These are phyloP conservation scores for Hippophae tibetana DNA, from an alignment of 306 rosid genomes.

Conservation along the genomic window DNA sequence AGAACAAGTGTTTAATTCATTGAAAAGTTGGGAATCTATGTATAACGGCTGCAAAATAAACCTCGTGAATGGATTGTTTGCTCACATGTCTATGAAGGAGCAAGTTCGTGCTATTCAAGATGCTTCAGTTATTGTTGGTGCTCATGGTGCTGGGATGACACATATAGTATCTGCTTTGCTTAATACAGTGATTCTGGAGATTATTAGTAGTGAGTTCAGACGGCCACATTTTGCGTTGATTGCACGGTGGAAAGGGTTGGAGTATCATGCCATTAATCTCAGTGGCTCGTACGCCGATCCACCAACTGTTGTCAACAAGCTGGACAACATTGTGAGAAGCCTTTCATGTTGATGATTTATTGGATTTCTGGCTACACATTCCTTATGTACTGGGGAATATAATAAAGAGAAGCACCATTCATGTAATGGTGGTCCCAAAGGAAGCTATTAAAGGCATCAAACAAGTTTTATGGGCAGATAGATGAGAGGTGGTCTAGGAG, in stretches of 20 bases:
- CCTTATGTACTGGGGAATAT: slow-evolving; percentile 9
- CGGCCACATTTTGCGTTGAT: slow-evolving; percentile 87
- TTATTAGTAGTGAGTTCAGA: slow-evolving; percentile 62
- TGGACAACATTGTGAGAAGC: slow-evolving; percentile 43
- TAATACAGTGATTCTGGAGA: slow-evolving; percentile 71
- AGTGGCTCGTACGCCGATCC: slow-evolving; percentile 56
- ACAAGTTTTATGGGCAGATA: no score
- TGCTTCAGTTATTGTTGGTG: slow-evolving; percentile 81
- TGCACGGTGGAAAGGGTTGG: slow-evolving; percentile 79
- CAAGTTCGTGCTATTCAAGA: slow-evolving; percentile 90
- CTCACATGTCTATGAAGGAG: slow-evolving; percentile 95
- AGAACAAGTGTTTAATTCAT: slow-evolving; percentile 54
- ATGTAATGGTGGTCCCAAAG: no score
- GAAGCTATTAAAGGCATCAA: no score
- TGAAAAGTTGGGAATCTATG: slow-evolving; percentile 51
- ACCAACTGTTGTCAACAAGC: slow-evolving; percentile 39
- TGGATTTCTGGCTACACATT: slow-evolving; percentile 7
- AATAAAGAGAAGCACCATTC: background rate
- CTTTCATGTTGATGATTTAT: slow-evolving; percentile 48
- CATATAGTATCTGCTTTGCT: slow-evolving; percentile 81
- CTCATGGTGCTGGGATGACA: slow-evolving; percentile 95
- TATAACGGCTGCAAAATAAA: slow-evolving; percentile 58
- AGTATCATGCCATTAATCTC: slow-evolving; percentile 76
- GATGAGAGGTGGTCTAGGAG: no score
- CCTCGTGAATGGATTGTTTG: slow-evolving; percentile 85